Evolutionary conservation across 176 grass and related monocot genomes (phyloP), one percentile per base, ranked within the genome.

Genomic region (Phyllostachys edulis): DNA sequence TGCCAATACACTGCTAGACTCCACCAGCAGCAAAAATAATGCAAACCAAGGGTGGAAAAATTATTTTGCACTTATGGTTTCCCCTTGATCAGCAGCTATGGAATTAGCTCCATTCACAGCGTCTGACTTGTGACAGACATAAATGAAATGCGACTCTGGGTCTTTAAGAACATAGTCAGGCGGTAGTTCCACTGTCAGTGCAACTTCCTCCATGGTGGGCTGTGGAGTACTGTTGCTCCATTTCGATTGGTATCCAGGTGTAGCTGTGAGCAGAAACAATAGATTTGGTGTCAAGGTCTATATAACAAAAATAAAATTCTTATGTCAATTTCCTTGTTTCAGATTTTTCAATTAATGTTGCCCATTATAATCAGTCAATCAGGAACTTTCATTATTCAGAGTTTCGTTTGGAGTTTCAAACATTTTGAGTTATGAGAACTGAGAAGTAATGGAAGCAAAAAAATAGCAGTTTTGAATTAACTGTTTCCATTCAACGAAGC

Each of bases 61-160:
- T 42, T 62, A 85, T 81, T 76, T 63, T 59, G 37, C n/a, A 59
- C 39, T 34, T 55, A 37, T 5, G 29, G 72, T 56, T 86, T 82
- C 64, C 21, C n/a, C 34, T 45, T 32, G 44, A 72, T 81, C 24
- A 32, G 10, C 8, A 65, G 46, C 65, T 52, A 63, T 38, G 46
- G 44, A 65, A 78, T 86, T 56, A 44, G 16, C 29, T 45, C 41
- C 76, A 29, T 71, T 40, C 29, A 29, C 78, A 51, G 60, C 70
- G 41, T 74, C 23, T 51, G 87, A 83, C 80, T 90, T 98, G 39
- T 90, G 60, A 84, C 96, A 92, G 60, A 95, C 36, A 70, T 95
- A 98, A 83, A 95, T 83, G 76, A 91, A 98, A 85, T 93, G 87
- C 0, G 96, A 93, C 41, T 98, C 96, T 57, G 89, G 91, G 71